Evolutionary conservation across 2,329 filamentous ascomycete genomes (phyloP).

Genomic region (Beauveria sp.): DNA sequence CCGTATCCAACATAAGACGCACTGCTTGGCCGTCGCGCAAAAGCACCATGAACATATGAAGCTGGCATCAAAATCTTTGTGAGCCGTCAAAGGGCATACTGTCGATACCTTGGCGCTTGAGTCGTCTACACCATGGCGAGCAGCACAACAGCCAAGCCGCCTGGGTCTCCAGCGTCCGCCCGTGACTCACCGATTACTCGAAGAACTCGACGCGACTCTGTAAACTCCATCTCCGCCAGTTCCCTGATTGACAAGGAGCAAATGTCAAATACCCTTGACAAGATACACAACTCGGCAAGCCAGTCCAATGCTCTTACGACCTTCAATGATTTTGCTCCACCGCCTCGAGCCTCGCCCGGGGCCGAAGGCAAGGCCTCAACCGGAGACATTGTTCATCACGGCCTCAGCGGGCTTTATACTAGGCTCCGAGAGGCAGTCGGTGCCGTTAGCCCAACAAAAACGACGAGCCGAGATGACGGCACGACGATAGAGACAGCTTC

Average conservation of each 20-base stretch:
- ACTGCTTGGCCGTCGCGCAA: background rate
- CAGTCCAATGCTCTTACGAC: slow-evolving; percentile 79
- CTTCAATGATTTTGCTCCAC: slow-evolving; percentile 84
- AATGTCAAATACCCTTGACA: slow-evolving; percentile 69
- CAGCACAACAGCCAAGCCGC: slow-evolving; percentile 23
- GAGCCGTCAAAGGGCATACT: background rate
- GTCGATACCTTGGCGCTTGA: background rate
- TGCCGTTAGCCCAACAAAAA: slow-evolving; percentile 44
- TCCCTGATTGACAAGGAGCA: slow-evolving; percentile 58
- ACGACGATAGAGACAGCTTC: slow-evolving; percentile 35
- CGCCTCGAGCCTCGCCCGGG: slow-evolving; percentile 49
- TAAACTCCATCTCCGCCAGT: slow-evolving; percentile 33
- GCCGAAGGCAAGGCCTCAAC: slow-evolving; percentile 63
- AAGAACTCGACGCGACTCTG: slow-evolving; percentile 30
- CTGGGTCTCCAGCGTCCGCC: slow-evolving; percentile 22
- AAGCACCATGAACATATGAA: background rate
- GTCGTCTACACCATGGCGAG: slow-evolving; percentile 21
- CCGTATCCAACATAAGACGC: background rate
- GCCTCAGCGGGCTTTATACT: slow-evolving; percentile 82
- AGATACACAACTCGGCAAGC: slow-evolving; percentile 84
- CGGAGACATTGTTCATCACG: slow-evolving; percentile 72
- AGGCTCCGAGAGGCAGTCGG: slow-evolving; percentile 78
- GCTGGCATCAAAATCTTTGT: background rate
- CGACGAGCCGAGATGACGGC: slow-evolving; percentile 34
- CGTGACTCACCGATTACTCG: slow-evolving; percentile 24